phyloP scores from a whole-genome alignment of 495 filamentous ascomycete genomes.

The Aspergillus mulundensis region DNA sequence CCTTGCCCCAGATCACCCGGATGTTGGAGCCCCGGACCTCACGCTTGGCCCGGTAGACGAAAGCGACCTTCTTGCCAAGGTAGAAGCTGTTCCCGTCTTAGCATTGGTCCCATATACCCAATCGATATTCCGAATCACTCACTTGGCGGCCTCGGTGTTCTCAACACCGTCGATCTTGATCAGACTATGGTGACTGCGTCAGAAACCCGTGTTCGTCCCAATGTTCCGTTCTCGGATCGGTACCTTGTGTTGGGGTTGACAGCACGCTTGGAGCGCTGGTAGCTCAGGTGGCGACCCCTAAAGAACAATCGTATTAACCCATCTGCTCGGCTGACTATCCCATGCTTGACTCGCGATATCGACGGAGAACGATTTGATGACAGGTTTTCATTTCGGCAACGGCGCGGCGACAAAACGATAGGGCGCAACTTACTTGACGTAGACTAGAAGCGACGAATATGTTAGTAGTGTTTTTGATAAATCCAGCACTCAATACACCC shows the following conservation, averaged over 20 bases:
- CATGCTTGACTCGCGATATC: conserved; percentile 14
- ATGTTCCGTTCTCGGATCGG: conserved; percentile 18
- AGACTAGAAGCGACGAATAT: conserved; percentile 55
- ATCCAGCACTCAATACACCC: conserved; percentile 4
- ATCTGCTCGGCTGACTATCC: conserved; percentile 20
- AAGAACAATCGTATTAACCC: conserved; percentile 35
- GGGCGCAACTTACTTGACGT: conserved; percentile 76
- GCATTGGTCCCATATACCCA: conserved; percentile 9
- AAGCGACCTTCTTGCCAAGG: conserved; percentile 93
- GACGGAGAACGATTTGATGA: conserved; percentile 9
- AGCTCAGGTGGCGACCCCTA: conserved; percentile 90
- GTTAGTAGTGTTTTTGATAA: conserved; percentile 31
- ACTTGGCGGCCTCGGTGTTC: conserved; percentile 77
- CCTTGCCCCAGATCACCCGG: conserved; percentile 98
- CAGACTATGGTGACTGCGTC: conserved; percentile 46
- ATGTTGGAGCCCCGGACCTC: conserved; percentile 96
- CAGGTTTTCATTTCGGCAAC: conserved; percentile 11
- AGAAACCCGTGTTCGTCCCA: conserved; percentile 25
- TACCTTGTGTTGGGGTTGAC: conserved; percentile 75
- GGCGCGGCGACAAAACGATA: conserved; percentile 26
- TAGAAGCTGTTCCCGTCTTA: conserved; percentile 61
- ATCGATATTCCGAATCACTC: conserved; percentile 33
- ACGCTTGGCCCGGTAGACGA: conserved; percentile 89
- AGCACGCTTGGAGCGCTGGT: conserved; percentile 82
- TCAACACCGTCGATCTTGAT: conserved; percentile 98